These are phyloP conservation scores for Fusarium piperis DNA, from an alignment of 2,329 filamentous ascomycete species.

Conservation along the genomic window DNA sequence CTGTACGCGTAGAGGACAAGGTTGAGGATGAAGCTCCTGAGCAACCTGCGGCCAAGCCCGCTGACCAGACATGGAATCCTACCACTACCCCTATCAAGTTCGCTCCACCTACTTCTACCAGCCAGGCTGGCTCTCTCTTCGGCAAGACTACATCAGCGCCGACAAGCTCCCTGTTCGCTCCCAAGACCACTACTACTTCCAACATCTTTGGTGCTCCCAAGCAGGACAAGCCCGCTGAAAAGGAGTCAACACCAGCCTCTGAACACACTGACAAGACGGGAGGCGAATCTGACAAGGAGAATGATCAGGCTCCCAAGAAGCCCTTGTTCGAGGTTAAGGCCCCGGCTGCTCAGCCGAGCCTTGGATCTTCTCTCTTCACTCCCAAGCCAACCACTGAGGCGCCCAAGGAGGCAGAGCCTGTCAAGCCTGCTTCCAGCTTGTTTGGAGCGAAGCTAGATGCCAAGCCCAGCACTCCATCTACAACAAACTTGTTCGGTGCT, in stretches of 20 bases:
- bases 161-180: slow-evolving; percentile 48
- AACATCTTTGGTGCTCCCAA: slow-evolving; percentile 51
- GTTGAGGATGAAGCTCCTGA: slow-evolving; percentile 35
- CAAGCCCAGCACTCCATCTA: slow-evolving; percentile 35
- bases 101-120: slow-evolving; percentile 47
- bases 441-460: slow-evolving; percentile 52
- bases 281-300: slow-evolving; percentile 57
- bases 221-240: slow-evolving; percentile 42
- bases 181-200: slow-evolving; percentile 48
- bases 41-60: slow-evolving; percentile 42
- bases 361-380: slow-evolving; percentile 46
- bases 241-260: slow-evolving; percentile 38
- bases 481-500: slow-evolving; percentile 52
- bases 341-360: slow-evolving; percentile 42
- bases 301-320: slow-evolving; percentile 51
- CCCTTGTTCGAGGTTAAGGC: slow-evolving; percentile 45
- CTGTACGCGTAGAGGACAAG: slow-evolving; percentile 52
- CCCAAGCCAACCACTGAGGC: slow-evolving; percentile 46
- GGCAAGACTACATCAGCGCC: slow-evolving; percentile 42
- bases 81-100: slow-evolving; percentile 67
- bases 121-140: slow-evolving; percentile 47
- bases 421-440: slow-evolving; percentile 43
- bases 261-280: slow-evolving; percentile 47
- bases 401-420: slow-evolving; percentile 40
- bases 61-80: slow-evolving; percentile 54